Percentiles rank a stretch among this genome's conserved stretches.
Conservation (phyloP, 192 early-diverging fungal genomes). For the Thamnidium elegans region DNA sequence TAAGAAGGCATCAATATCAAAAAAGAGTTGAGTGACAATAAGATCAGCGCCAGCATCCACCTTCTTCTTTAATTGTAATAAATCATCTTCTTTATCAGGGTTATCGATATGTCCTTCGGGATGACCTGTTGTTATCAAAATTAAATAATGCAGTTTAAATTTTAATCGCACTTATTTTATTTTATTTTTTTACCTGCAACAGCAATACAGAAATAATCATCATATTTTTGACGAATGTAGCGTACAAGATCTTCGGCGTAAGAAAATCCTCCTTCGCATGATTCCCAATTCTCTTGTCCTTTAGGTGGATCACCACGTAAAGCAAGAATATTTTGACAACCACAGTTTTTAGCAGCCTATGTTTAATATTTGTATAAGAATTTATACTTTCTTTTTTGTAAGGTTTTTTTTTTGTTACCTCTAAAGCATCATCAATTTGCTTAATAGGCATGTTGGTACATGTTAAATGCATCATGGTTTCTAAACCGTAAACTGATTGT, state of each 20-base stretch:
- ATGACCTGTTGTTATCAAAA: slow-evolving; percentile 54
- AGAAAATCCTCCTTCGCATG: slow-evolving; percentile 73
- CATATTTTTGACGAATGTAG: slow-evolving; percentile 84
- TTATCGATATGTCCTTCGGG: slow-evolving; percentile 92
- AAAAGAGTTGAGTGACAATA: slow-evolving; percentile 94
- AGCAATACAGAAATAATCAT: slow-evolving; percentile 93
- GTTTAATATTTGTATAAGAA: background rate
- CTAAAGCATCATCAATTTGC: slow-evolving; percentile 82
- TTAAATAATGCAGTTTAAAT: background rate
- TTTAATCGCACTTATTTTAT: background rate
- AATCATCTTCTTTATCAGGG: slow-evolving; percentile 68
- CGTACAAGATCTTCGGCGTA: slow-evolving; percentile 86
- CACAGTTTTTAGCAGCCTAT: slow-evolving; percentile 75
- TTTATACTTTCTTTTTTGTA: background rate
- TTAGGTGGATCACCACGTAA: slow-evolving; percentile 92
- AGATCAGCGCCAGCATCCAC: slow-evolving; percentile 92
- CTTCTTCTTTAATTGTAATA: slow-evolving; percentile 80
- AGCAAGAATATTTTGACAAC: slow-evolving; percentile 93
- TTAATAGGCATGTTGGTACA: slow-evolving; percentile 96
- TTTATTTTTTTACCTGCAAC: slow-evolving; percentile 73
- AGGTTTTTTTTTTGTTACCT: slow-evolving; percentile 29
- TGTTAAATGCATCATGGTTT: slow-evolving; percentile 95
- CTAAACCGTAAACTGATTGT: slow-evolving; percentile 88
- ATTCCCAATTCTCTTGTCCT: slow-evolving; percentile 75
- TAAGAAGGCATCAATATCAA: slow-evolving; percentile 77